Conservation (phyloP, 1,284 basidiomycete genomes). For the Apiotrichum laibachii region DNA sequence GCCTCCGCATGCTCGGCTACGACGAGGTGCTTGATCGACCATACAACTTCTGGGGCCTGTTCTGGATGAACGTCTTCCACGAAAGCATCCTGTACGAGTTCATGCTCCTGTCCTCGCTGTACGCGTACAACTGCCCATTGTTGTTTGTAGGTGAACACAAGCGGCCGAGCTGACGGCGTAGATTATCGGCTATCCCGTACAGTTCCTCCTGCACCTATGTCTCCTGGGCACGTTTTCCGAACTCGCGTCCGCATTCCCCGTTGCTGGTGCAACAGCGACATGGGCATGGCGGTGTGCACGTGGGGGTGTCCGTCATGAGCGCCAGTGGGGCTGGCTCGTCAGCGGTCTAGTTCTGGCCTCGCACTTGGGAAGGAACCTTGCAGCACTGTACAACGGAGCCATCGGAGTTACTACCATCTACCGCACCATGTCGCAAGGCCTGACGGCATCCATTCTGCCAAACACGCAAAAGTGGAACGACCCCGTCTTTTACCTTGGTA, state of each 20-base stretch:
- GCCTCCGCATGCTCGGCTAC: constrained; percentile 46
- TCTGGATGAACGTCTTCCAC: constrained; percentile 3
- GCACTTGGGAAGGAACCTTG: constrained; percentile 32
- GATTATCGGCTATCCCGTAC: constrained; percentile 46
- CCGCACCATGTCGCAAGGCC: background rate
- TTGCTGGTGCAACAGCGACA: constrained; percentile 45
- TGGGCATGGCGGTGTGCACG: constrained; percentile 48
- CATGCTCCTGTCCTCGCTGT: background rate
- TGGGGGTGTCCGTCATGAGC: constrained; percentile 41
- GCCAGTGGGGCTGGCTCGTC: constrained; percentile 46
- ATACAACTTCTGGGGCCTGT: constrained; percentile 42
- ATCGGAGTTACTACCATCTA: background rate
- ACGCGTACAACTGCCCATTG: background rate
- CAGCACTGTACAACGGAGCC: background rate
- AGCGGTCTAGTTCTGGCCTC: constrained; percentile 44
- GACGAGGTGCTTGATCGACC: constrained; percentile 43
- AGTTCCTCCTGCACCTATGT: constrained; percentile 33
- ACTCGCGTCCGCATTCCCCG: constrained; percentile 46
- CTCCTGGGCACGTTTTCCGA: constrained; percentile 43
- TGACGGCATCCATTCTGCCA: background rate
- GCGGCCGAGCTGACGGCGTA: constrained; percentile 6
- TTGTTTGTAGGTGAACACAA: constrained; percentile 12
- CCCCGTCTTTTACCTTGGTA: constrained; percentile 7
- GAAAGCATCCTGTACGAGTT: background rate
- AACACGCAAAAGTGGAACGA: constrained; percentile 3